Evolutionary conservation across 371 early-diverging fungal genomes (phyloP).

Genomic region (Haplosporangium sp.): DNA sequence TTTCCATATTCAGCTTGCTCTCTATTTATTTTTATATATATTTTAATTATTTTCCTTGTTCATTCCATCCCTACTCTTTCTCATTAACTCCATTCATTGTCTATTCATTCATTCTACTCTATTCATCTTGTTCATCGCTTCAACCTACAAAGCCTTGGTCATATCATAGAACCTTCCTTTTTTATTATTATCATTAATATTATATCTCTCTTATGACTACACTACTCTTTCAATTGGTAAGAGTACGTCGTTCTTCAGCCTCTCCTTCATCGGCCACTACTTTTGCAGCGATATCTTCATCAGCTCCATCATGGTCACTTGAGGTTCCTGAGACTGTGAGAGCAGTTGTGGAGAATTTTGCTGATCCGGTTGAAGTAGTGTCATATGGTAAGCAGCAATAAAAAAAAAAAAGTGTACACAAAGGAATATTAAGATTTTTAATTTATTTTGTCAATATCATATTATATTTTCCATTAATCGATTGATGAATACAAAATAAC

Average conservation of each 20-base stretch:
- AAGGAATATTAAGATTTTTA: neutral
- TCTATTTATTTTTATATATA: no score
- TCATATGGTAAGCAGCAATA: conserved; percentile 22
- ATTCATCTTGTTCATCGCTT: neutral
- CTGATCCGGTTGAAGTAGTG: conserved; percentile 27
- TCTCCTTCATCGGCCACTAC: conserved; percentile 5
- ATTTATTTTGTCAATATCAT: neutral
- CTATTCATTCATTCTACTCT: neutral
- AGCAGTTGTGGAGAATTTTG: conserved; percentile 17
- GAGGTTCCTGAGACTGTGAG: conserved; percentile 30
- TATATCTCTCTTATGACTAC: neutral
- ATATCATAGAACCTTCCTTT: no score
- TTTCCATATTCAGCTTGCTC: no score
- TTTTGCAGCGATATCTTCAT: neutral
- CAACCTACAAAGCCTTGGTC: no score
- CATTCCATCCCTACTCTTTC: conserved; percentile 1
- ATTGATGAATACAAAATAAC: no score
- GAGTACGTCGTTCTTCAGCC: neutral
- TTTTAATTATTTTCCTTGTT: neutral
- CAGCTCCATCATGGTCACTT: conserved; percentile 5
- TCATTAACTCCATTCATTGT: neutral
- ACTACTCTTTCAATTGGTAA: conserved; percentile 20
- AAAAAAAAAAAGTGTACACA: neutral
- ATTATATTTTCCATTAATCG: no score
- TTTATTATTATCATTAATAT: no score